Evolutionary conservation across 495 filamentous ascomycete genomes (phyloP), one percentile per base, ranked within the genome.

Genomic region (Hypoxylon crocopeplum): DNA sequence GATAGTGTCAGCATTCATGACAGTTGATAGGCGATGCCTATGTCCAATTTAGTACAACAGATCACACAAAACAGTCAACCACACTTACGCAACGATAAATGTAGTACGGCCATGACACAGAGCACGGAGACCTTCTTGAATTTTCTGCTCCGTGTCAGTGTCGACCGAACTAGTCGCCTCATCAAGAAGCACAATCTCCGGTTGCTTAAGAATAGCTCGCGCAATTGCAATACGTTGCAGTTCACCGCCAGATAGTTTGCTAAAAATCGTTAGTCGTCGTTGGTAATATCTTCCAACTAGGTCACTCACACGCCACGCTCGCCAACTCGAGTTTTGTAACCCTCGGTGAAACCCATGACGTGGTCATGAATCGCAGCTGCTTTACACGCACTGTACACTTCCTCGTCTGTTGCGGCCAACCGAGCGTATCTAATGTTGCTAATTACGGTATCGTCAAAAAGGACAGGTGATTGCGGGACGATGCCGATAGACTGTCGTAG

Each of bases 181-280:
- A 42, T 84, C 82, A 8, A 84, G 72, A 34, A 84, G 72, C 41
- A 84, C 81, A 33, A 84, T 82, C 24, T 82, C 71, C 2, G 82
- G 81, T 38, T 70, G 59, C 59, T 83, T 84, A 15, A 84, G 58
- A 30, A 84, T 83, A 1, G 78, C 65, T 76, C 88, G 81, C 15
- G 90, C 89, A 71, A 92, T 90, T 1, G 89, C 84, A n/a, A 93
- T 76, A 33, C 89, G 82, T 69, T 92, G 90, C 36, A 84, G 72
- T 69, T 93, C 88, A 5, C 89, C 90, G 10, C 88, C 88, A 7
- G 88, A 91, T 17, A 93, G 74, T 63, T 87, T 89, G 25, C 71
- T 73, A 50, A 10, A n/a, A 1, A 24, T 1, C 21, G 49, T 62
- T 39, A 58, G 49, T 34, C 7, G 36, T 12, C 3, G 10, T 30